Evolutionary conservation across 129 eudicot genomes (phyloP).

Genomic region (Flaveria ramosissima): DNA sequence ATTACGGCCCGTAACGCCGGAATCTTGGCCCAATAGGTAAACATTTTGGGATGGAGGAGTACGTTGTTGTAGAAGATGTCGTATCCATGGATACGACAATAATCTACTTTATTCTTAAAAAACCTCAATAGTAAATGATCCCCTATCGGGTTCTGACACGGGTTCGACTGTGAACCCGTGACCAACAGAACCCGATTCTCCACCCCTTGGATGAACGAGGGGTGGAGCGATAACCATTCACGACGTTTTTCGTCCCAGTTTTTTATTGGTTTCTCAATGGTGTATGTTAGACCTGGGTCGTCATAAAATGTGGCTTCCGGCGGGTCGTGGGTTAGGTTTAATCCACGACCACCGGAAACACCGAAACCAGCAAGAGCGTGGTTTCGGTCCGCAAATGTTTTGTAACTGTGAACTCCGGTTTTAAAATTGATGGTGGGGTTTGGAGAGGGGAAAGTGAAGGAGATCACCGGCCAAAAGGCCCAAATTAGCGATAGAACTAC

Average conservation of each 20-base stretch:
- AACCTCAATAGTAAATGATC: conserved; percentile 63
- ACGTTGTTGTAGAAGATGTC: conserved; percentile 81
- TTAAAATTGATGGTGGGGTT: not conserved
- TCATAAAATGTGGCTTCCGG: conserved; percentile 53
- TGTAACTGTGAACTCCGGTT: not conserved
- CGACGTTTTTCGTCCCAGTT: conserved; percentile 70
- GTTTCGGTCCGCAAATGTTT: not conserved
- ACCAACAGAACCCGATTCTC: conserved; percentile 50
- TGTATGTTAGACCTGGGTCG: conserved; percentile 44
- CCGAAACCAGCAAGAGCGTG: not conserved
- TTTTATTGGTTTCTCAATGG: conserved; percentile 30
- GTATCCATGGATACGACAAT: conserved; percentile 74
- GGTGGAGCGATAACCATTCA: conserved; percentile 63
- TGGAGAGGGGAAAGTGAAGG: conserved; percentile 4
- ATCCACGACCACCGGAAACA: conserved; percentile 9
- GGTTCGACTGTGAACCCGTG: conserved; percentile 71
- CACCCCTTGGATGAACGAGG: conserved; percentile 46
- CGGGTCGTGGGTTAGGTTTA: conserved; percentile 44
- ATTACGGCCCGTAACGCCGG: conserved; percentile 66
- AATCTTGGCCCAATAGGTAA: conserved; percentile 71
- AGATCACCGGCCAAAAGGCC: conserved; percentile 45
- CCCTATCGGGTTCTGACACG: conserved; percentile 73
- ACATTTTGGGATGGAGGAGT: conserved; percentile 60
- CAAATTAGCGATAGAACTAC: conserved; percentile 44
- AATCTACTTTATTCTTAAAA: conserved; percentile 85